Percentiles rank a stretch among this genome's conserved stretches.
phyloP scores from a whole-genome alignment of 2,329 filamentous ascomycete genomes.

The Alternaria angustiovoidea region DNA sequence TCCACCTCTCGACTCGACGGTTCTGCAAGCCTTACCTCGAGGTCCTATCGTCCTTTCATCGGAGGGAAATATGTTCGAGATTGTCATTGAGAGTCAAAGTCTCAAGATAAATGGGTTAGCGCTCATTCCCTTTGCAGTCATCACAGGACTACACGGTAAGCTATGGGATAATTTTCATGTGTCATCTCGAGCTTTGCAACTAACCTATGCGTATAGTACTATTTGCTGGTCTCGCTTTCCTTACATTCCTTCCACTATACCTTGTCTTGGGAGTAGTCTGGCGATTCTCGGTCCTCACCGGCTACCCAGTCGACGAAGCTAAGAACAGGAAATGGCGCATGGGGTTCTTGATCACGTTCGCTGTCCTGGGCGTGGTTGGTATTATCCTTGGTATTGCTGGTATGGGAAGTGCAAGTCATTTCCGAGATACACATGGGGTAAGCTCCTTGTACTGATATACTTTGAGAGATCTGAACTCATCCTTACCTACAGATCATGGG shows the following conservation, averaged over 20 bases:
- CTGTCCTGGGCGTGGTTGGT: slow-evolving; percentile 24
- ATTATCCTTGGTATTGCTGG: slow-evolving; percentile 36
- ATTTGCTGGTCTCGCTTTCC: slow-evolving; percentile 32
- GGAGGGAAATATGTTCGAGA: slow-evolving; percentile 35
- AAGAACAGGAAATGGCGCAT: slow-evolving; percentile 39
- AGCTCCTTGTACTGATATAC: neutral
- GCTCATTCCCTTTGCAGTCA: slow-evolving; percentile 25
- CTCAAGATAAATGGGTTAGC: slow-evolving; percentile 34
- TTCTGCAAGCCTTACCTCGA: slow-evolving; percentile 27
- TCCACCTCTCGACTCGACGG: slow-evolving; percentile 28
- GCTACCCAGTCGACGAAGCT: slow-evolving; percentile 32
- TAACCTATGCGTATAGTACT: slow-evolving; percentile 20
- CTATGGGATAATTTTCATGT: neutral
- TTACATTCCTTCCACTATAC: slow-evolving; percentile 38
- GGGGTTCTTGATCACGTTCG: slow-evolving; percentile 30
- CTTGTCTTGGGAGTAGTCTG: slow-evolving; percentile 34
- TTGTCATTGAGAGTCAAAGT: slow-evolving; percentile 25
- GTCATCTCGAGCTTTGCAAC: neutral
- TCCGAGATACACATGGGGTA: slow-evolving; percentile 36
- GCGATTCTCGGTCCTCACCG: slow-evolving; percentile 35
- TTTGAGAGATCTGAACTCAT: neutral
- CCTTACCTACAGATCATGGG: slow-evolving; percentile 31
- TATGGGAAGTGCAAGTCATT: slow-evolving; percentile 37
- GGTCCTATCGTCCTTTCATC: slow-evolving; percentile 34
- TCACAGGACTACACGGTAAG: slow-evolving; percentile 38